Evolutionary conservation across 164 flowering plant species (phyloP).

Genomic region (Malania oleifera): DNA sequence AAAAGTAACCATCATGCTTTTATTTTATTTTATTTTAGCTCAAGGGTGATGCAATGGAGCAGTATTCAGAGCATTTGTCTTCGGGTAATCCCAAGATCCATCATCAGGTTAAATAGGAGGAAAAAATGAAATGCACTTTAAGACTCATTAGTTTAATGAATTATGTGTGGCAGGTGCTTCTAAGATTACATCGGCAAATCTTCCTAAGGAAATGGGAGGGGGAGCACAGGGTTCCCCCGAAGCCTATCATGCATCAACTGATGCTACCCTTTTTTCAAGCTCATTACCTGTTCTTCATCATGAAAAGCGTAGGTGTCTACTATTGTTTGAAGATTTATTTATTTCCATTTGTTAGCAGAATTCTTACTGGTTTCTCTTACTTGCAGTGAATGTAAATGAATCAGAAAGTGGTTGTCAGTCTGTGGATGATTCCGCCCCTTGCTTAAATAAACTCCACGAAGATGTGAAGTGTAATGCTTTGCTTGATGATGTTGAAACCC

Average conservation of each 20-base stretch:
- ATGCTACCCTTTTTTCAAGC: slow-evolving; percentile 78
- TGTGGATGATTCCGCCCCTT: slow-evolving; percentile 44
- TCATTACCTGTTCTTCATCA: slow-evolving; percentile 91
- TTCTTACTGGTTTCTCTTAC: slow-evolving; percentile 5
- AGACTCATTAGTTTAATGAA: background rate
- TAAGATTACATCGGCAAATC: slow-evolving; percentile 20
- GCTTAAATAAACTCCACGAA: slow-evolving; percentile 27
- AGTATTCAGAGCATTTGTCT: slow-evolving; percentile 19
- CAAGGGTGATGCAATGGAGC: slow-evolving; percentile 35
- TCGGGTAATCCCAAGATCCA: slow-evolving; percentile 21
- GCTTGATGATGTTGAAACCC: slow-evolving; percentile 38
- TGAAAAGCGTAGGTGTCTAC: slow-evolving; percentile 53
- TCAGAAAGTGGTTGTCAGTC: slow-evolving; percentile 28
- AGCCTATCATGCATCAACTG: slow-evolving; percentile 51
- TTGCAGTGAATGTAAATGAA: slow-evolving; percentile 58
- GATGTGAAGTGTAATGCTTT: slow-evolving; percentile 37
- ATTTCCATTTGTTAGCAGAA: background rate
- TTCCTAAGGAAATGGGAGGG: slow-evolving; percentile 31
- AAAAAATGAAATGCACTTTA: background rate
- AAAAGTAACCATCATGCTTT: background rate
- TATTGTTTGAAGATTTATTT: background rate
- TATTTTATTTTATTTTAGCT: slow-evolving; percentile 11
- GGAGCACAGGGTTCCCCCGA: slow-evolving; percentile 46
- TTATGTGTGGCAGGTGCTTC: slow-evolving; percentile 30
- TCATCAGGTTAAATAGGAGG: background rate